Conservation (phyloP, 768 basidiomycete species). For the Sarcomyxa edulis region DNA sequence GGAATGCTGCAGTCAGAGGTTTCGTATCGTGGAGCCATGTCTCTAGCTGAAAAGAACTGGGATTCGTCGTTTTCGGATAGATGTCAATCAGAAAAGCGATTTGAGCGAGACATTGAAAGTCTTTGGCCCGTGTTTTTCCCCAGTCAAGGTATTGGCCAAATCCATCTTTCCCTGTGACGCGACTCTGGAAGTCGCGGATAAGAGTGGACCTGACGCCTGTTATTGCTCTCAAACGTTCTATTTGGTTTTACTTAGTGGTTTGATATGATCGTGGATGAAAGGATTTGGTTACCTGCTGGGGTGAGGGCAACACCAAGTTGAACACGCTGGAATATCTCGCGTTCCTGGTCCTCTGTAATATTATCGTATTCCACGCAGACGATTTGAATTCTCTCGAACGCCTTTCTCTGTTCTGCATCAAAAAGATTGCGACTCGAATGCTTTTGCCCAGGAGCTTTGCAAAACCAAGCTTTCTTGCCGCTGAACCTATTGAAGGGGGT, state of each 20-base stretch:
- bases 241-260: constrained; percentile 1
- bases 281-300: constrained; percentile 33
- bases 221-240: constrained; percentile 47
- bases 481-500: constrained; percentile 41
- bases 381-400: constrained; percentile 54
- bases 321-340: constrained; percentile 64
- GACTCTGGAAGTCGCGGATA: constrained; percentile 33
- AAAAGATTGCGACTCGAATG: constrained; percentile 26
- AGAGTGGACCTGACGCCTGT: constrained; percentile 39
- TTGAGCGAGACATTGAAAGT: constrained; percentile 55
- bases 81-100: constrained; percentile 45
- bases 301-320: constrained; percentile 46
- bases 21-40: constrained; percentile 42
- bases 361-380: constrained; percentile 50
- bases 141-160: constrained; percentile 44
- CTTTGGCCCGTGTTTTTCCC: constrained; percentile 42
- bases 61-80: constrained; percentile 24
- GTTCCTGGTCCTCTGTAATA: constrained; percentile 47
- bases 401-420: constrained; percentile 45
- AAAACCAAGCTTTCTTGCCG: constrained; percentile 53
- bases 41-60: constrained; percentile 35
- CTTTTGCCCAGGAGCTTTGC: too few species aligned
- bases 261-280: neutral
- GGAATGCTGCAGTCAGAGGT: constrained; percentile 25
- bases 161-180: constrained; percentile 27